Conservation (phyloP, 177 flowering plant genomes). For the Vitis hybrid region DNA sequence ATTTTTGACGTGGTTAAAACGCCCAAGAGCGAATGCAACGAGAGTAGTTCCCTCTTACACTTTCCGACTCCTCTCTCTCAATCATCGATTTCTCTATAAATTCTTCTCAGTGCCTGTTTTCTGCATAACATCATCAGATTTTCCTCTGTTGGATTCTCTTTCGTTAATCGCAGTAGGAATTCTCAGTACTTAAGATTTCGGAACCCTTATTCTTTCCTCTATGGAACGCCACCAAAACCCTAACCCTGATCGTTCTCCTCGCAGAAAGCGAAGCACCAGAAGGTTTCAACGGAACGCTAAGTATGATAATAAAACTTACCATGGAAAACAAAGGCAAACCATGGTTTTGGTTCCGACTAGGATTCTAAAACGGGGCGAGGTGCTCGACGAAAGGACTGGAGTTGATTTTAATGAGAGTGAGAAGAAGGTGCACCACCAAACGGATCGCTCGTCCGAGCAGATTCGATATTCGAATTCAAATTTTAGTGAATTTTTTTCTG, state of each 20-base stretch:
- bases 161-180: constrained; percentile 24
- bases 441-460: background rate
- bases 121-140: background rate
- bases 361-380: constrained; percentile 37
- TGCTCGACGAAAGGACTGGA: constrained; percentile 1
- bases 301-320: no score
- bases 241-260: constrained; percentile 4
- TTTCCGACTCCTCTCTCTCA: no score
- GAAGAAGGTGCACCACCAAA: background rate
- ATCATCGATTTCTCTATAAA: background rate
- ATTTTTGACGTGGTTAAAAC: no score
- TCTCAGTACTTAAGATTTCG: constrained; percentile 24
- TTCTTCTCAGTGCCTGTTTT: background rate
- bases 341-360: constrained; percentile 27
- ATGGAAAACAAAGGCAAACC: no score
- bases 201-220: background rate
- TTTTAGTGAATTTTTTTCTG: constrained; percentile 2
- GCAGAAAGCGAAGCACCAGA: constrained; percentile 13
- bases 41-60: no score
- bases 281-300: no score
- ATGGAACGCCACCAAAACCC: constrained; percentile 6
- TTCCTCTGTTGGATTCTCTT: background rate
- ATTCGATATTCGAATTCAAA: background rate
- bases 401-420: background rate
- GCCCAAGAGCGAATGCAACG: no score